These are phyloP conservation scores for Hygrophoropsis aurantiaca DNA, from an alignment of 768 basidiomycete genomes.

Conservation along the genomic window DNA sequence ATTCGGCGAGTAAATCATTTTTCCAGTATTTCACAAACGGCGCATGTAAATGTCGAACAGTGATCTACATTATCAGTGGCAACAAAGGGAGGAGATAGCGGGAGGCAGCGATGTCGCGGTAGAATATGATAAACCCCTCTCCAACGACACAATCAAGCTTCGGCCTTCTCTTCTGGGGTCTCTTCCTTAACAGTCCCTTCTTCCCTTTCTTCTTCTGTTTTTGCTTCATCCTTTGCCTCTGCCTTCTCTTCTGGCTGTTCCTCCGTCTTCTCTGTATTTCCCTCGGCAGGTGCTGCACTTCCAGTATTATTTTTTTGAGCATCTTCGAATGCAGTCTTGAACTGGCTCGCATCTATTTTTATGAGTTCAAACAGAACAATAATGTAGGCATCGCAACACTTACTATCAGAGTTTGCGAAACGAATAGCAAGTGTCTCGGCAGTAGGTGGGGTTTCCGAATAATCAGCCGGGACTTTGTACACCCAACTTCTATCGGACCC, in stretches of 20 bases:
- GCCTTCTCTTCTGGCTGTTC: slow-evolving; percentile 22
- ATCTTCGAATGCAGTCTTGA: slow-evolving; percentile 87
- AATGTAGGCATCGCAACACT: too few species aligned
- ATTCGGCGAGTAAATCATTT: too few species aligned
- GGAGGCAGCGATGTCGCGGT: slow-evolving; percentile 7
- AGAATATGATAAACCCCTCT: slow-evolving; percentile 8
- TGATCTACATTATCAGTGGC: slow-evolving; percentile 28
- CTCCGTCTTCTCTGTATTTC: slow-evolving; percentile 18
- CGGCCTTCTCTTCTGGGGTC: slow-evolving; percentile 36
- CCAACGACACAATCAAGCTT: slow-evolving; percentile 9
- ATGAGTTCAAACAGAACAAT: not conserved
- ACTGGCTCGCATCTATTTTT: slow-evolving; percentile 71
- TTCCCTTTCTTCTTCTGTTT: slow-evolving; percentile 20
- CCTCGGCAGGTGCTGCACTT: slow-evolving; percentile 23
- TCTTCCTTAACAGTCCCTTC: slow-evolving; percentile 27
- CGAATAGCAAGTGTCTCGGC: slow-evolving; percentile 97
- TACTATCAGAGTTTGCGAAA: slow-evolving; percentile 95
- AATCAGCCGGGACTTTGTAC: slow-evolving; percentile 96
- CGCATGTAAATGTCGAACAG: slow-evolving; percentile 26
- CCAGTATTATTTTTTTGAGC: slow-evolving; percentile 69
- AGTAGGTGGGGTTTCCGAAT: slow-evolving; percentile 85
- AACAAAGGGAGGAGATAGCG: slow-evolving; percentile 7
- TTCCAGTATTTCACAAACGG: too few species aligned
- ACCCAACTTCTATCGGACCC: slow-evolving; percentile 99
- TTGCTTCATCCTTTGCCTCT: slow-evolving; percentile 30